Conservation (phyloP, 2,329 filamentous ascomycete genomes). For the Phialophora tarda region DNA sequence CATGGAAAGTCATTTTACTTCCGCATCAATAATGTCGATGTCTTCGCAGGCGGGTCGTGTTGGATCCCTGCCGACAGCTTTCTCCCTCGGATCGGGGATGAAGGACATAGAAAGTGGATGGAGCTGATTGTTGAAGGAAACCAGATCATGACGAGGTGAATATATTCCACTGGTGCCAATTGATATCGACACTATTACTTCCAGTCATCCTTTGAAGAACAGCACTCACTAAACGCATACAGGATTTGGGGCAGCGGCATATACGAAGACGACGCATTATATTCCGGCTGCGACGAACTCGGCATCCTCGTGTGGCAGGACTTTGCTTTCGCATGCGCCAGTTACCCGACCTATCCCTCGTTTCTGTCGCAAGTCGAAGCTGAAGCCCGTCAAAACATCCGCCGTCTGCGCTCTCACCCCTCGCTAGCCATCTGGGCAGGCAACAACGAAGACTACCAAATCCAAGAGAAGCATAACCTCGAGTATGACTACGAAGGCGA, state of each 20-base stretch:
- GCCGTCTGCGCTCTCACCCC: constrained; percentile 79
- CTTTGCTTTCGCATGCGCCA: constrained; percentile 80
- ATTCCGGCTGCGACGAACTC: constrained; percentile 75
- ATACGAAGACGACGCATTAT: constrained; percentile 76
- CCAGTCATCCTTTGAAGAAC: not conserved
- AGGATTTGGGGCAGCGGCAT: constrained; percentile 76
- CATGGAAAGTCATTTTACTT: constrained; percentile 69
- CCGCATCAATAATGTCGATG: constrained; percentile 67
- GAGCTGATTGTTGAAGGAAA: constrained; percentile 64
- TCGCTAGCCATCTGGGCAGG: constrained; percentile 87
- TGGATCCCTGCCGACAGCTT: constrained; percentile 71
- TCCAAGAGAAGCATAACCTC: constrained; percentile 80
- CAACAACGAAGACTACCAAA: constrained; percentile 94
- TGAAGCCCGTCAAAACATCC: constrained; percentile 70
- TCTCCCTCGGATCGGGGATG: constrained; percentile 59
- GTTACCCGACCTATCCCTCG: constrained; percentile 70
- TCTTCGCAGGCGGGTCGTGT: constrained; percentile 70
- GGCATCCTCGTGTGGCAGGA: constrained; percentile 89
- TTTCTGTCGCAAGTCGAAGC: constrained; percentile 67
- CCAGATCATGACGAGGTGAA: constrained; percentile 62
- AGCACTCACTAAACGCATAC: constrained; percentile 6
- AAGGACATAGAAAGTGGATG: constrained; percentile 65
- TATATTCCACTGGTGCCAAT: not conserved
- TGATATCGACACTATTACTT: not conserved
- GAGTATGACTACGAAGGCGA: constrained; percentile 76